Percentiles rank a stretch among this genome's conserved stretches.
These are phyloP conservation scores for Aspergillus pseudotamarii DNA, from an alignment of 2,329 filamentous ascomycete species.

Conservation along the genomic window DNA sequence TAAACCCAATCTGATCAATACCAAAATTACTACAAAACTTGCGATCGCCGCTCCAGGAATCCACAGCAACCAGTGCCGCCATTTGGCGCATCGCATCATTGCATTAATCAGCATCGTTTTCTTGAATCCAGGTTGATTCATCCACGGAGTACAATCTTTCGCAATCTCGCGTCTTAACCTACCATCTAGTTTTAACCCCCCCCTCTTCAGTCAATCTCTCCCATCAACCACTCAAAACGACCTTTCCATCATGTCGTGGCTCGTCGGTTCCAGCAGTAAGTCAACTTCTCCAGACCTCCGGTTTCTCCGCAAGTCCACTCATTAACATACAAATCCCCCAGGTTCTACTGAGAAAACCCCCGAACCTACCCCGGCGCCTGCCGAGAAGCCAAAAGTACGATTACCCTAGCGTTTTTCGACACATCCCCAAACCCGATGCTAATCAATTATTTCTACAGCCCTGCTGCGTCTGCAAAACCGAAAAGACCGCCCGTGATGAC, in stretches of 20 bases:
- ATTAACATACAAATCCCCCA: conserved; percentile 8
- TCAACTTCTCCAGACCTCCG: background rate
- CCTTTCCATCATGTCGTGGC: conserved; percentile 6
- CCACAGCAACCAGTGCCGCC: conserved; percentile 23
- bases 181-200: background rate
- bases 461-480: conserved; percentile 96
- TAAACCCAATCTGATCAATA: conserved; percentile 7
- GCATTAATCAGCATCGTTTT: conserved; percentile 24
- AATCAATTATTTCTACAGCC: conserved; percentile 59
- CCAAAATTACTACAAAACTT: conserved; percentile 13
- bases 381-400: conserved; percentile 44
- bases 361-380: conserved; percentile 24
- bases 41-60: conserved; percentile 23
- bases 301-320: background rate
- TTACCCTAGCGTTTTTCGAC: background rate
- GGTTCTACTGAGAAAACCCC: conserved; percentile 26
- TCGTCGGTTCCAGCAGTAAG: conserved; percentile 5
- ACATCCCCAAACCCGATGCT: background rate
- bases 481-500: conserved; percentile 90
- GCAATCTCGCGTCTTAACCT: background rate
- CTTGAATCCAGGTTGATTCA: background rate
- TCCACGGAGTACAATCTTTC: background rate
- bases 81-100: conserved; percentile 9
- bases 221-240: background rate
- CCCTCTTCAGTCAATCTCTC: conserved; percentile 2